phyloP scores from a whole-genome alignment of 441 rosid genomes.

The Sinapis alba region DNA sequence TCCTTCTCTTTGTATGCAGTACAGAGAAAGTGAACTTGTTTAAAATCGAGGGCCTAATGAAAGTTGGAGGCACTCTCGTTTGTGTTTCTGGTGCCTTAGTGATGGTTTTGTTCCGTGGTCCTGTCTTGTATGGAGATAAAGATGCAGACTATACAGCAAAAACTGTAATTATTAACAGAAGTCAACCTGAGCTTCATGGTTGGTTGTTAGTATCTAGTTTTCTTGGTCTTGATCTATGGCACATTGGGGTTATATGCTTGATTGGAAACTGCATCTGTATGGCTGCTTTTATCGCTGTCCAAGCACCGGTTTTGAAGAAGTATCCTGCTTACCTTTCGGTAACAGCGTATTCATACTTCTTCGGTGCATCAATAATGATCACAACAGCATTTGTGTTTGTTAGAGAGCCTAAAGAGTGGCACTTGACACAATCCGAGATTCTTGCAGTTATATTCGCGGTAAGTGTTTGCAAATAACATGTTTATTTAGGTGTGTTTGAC shows the following conservation, averaged over 20 bases:
- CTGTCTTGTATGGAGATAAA: slow-evolving; percentile 63
- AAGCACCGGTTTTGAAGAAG: slow-evolving; percentile 80
- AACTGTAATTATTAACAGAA: slow-evolving; percentile 48
- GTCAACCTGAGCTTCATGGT: slow-evolving; percentile 69
- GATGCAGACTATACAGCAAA: slow-evolving; percentile 53
- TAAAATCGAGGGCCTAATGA: slow-evolving; percentile 81
- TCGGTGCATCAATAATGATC: slow-evolving; percentile 80
- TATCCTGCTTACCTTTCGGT: slow-evolving; percentile 89
- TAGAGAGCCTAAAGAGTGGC: slow-evolving; percentile 78
- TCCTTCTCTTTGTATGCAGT: slow-evolving; percentile 55
- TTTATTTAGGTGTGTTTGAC: neutral
- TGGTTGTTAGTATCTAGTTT: slow-evolving; percentile 78
- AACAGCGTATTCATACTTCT: slow-evolving; percentile 77
- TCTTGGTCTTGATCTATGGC: slow-evolving; percentile 65
- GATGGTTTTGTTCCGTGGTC: slow-evolving; percentile 91
- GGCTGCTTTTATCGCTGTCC: slow-evolving; percentile 91
- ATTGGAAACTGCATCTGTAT: slow-evolving; percentile 94
- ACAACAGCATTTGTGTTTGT: slow-evolving; percentile 57
- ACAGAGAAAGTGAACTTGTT: slow-evolving; percentile 84
- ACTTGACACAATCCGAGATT: slow-evolving; percentile 72
- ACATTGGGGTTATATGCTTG: slow-evolving; percentile 88
- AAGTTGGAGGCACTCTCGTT: slow-evolving; percentile 77
- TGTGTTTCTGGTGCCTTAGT: slow-evolving; percentile 86
- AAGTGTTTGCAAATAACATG: slow-evolving; percentile 38
- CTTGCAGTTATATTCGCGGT: slow-evolving; percentile 90